A percentile compares a stretch with the other conserved stretches of the same genome.
Conservation (phyloP, 345 rosid species). For the Hibiscus trionum region DNA sequence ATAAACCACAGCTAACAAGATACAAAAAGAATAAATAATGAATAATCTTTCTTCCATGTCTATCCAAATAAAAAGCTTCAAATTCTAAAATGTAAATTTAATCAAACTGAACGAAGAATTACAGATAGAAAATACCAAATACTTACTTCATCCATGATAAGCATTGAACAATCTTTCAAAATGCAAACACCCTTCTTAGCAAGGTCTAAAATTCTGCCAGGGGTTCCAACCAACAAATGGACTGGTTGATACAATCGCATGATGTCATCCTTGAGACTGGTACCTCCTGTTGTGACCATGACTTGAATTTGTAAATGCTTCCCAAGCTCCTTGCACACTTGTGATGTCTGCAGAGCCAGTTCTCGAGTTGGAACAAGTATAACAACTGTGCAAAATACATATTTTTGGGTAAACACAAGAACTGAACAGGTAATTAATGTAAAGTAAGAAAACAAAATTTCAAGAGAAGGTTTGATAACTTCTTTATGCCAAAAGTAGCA, state of each 20-base stretch:
- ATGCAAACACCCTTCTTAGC: constrained; percentile 90
- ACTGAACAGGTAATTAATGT: background rate
- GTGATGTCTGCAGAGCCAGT: constrained; percentile 98
- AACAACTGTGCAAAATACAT: constrained; percentile 46
- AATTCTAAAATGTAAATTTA: background rate
- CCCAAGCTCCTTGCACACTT: constrained; percentile 97
- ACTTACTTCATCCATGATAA: constrained; percentile 95
- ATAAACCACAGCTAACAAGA: background rate
- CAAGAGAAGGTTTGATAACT: background rate
- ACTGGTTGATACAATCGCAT: constrained; percentile 98
- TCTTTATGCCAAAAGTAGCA: background rate
- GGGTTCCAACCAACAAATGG: constrained; percentile 95
- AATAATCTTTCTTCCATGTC: background rate
- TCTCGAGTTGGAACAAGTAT: constrained; percentile 97
- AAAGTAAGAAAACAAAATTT: background rate
- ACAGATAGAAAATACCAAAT: constrained; percentile 1
- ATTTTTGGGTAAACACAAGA: background rate
- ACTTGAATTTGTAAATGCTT: constrained; percentile 90
- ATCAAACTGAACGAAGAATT: background rate
- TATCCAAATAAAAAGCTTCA: background rate
- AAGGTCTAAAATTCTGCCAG: constrained; percentile 96
- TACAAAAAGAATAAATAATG: background rate
- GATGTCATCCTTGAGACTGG: constrained; percentile 97
- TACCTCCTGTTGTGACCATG: constrained; percentile 99
- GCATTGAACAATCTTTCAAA: constrained; percentile 92